These are phyloP conservation scores for Cokeromyces recurvatus DNA, from an alignment of 371 early-diverging fungal genomes.

Conservation along the genomic window DNA sequence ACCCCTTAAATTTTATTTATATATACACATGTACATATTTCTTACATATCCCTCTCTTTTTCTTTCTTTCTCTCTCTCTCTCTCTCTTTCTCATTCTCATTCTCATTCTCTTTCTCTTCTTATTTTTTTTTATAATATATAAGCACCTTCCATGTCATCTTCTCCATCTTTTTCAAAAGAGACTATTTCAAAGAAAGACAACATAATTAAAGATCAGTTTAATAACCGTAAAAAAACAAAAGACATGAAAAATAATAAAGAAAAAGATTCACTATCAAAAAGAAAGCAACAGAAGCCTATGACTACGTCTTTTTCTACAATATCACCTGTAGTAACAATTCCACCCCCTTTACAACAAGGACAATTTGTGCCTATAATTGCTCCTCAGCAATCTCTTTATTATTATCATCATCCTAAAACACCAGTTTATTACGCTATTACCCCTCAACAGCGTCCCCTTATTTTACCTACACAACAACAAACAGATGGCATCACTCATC, in stretches of 20 bases:
- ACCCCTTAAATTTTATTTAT: constrained; percentile 2
- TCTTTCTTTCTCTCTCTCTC: background rate
- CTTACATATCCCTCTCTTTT: background rate
- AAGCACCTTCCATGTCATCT: background rate
- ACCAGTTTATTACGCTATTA: constrained; percentile 14
- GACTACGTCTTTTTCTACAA: background rate
- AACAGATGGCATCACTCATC: constrained; percentile 14
- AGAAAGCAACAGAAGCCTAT: background rate
- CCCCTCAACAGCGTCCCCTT: constrained; percentile 12
- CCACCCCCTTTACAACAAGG: constrained; percentile 19
- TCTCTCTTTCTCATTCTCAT: background rate
- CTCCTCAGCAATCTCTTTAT: constrained; percentile 3
- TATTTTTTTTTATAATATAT: no score
- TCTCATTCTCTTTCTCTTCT: background rate
- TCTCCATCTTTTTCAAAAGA: no score
- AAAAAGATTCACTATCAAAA: constrained; percentile 2
- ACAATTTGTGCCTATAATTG: constrained; percentile 6
- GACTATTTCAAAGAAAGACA: background rate
- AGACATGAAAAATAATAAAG: no score
- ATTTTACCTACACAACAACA: background rate
- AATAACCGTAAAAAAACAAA: no score
- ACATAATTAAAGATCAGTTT: no score
- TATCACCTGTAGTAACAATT: constrained; percentile 3
- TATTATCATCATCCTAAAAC: constrained; percentile 9
- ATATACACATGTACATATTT: background rate